Evolutionary conservation across 2,329 filamentous ascomycete species (phyloP), one percentile per base, ranked within the genome.

Genomic region (Paraconiothyrium brasiliense): DNA sequence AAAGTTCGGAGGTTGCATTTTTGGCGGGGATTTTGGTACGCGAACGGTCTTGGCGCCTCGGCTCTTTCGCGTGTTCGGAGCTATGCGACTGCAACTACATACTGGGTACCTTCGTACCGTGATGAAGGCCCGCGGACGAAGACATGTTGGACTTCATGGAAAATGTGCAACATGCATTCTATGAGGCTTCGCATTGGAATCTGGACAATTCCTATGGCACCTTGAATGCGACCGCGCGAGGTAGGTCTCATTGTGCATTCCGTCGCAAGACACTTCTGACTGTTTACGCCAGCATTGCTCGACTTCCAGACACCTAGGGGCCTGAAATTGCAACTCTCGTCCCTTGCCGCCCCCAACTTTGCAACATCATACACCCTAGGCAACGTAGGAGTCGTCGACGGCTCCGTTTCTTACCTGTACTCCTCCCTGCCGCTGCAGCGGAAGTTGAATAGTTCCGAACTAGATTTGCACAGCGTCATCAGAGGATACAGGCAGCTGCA

Each of bases 141-240:
- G 84, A 76, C 71, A 97, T 97, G 94, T 89, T 95, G 83, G 91
- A 94, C 82, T 97, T 97, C 84, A 97, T 97, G 92, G 93, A 97
- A 82, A 94, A 96, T 84, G 90, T 97, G 83, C 93, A 97, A 81
- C 87, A 91, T 81, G 92, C 92, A 73, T 97, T 97, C 82, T 92
- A 93, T 79, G 86, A 91, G 77, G 90, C 91, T 59, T 94, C 93
- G 49, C 87, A 90, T 78, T 97, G 94, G 94, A 92, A 94, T 76
- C 86, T 89, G 74, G 93, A 97, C 83, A 97, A 97, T 80, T 95
- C 92, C 63, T 97, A 97, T 82, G 90, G 92, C 69, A 88, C 90
- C 67, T 84, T 97, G 73, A 97, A 93, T 70, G 89, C 90, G 60
- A 96, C 93, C 4, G 89, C 92, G 51, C 88, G 93, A 83, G 92